Base-by-base conservation (phyloP, 805 yeast genomes). In the Cyberlindnera meyerae region DNA sequence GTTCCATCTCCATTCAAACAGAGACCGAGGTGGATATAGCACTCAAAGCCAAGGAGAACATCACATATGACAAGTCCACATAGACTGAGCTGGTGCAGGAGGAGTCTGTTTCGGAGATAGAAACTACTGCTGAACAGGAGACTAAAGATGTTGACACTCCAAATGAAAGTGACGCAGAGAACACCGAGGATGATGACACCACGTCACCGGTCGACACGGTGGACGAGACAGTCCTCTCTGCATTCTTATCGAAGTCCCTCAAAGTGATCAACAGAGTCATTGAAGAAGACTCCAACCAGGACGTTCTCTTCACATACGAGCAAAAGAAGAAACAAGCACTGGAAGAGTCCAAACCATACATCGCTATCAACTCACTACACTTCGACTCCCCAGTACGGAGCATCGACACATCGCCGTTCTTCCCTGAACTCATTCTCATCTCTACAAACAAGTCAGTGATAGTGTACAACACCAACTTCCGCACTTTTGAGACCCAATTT, bases 401-500 rank as follows among this genome's bases (percentile, higher is more conserved):
- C 4, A 25, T 54, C 18, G 51, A 42, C 15, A 21, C 43, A 1
- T 52, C 54, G 2, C 43, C 44, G 9, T 44, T 40, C 27, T 42
- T 37, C 33, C 44, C 48, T 17, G 50, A 54, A 26, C 39, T 52
- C 4, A 11, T 54, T 6, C 27, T 38, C 4, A 24, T 54, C 5
- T 48, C 55, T 3, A 33, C 43, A 2, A 56, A 51, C 0, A 25
- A 34, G 2, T 27, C 32, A 1, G 27, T 54, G 3, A 33, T 27
- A 14, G 17, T 54, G 8, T 54, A 47, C 39, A 51, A 63, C 39
- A 43, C 45, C 16, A 43, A 42, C 9, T 51, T 48, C 20, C 40
- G 36, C 6, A 43, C 47, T 4, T 40, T 43, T 6, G 77, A 66
- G 47, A 60, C 58, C 40, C 62, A 63, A 27, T 58, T 72, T 11